Evolutionary conservation across 1,284 basidiomycete genomes (phyloP).

Genomic region (Moesziomyces sp.): DNA sequence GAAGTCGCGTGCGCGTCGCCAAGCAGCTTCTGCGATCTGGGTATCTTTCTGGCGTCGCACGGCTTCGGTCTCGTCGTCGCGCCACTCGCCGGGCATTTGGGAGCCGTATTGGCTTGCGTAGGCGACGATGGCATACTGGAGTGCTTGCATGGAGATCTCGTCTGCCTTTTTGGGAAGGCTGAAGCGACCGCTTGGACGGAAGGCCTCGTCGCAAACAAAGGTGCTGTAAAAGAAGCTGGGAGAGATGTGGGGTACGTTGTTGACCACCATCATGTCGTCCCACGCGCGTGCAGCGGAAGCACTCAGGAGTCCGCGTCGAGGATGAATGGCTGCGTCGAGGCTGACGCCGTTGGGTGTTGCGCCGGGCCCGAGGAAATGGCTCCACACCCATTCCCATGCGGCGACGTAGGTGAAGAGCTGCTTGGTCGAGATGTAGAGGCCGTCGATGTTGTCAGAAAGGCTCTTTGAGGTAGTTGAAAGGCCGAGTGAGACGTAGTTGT

Average conservation of each 20-base stretch:
- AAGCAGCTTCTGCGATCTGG: constrained; percentile 42
- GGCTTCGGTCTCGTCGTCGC: constrained; percentile 17
- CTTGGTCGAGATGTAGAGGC: constrained; percentile 40
- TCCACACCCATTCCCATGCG: constrained; percentile 44
- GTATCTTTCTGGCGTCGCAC: constrained; percentile 30
- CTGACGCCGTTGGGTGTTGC: constrained; percentile 30
- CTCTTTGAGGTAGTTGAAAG: constrained; percentile 28
- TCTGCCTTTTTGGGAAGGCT: constrained; percentile 31
- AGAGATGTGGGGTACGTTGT: constrained; percentile 32
- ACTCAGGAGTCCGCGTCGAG: constrained; percentile 31
- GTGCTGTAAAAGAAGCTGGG: constrained; percentile 47
- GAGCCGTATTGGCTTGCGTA: constrained; percentile 48
- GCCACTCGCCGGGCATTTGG: constrained; percentile 29
- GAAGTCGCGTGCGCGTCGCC: constrained; percentile 39
- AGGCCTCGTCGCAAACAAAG: constrained; percentile 40
- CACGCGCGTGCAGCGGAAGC: constrained; percentile 18
- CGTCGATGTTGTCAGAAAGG: constrained; percentile 32
- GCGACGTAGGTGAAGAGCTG: constrained; percentile 41
- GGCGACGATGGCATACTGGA: constrained; percentile 41
- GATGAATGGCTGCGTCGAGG: constrained; percentile 27
- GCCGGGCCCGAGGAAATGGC: constrained; percentile 34
- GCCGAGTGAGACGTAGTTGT: constrained; percentile 25
- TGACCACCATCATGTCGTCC: constrained; percentile 36
- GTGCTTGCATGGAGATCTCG: constrained; percentile 38
- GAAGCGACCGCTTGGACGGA: constrained; percentile 25